Percentiles rank a stretch among this genome's conserved stretches.
Evolutionary conservation across 306 rosid species (phyloP).

Genomic region (Aeschynomene evenia): DNA sequence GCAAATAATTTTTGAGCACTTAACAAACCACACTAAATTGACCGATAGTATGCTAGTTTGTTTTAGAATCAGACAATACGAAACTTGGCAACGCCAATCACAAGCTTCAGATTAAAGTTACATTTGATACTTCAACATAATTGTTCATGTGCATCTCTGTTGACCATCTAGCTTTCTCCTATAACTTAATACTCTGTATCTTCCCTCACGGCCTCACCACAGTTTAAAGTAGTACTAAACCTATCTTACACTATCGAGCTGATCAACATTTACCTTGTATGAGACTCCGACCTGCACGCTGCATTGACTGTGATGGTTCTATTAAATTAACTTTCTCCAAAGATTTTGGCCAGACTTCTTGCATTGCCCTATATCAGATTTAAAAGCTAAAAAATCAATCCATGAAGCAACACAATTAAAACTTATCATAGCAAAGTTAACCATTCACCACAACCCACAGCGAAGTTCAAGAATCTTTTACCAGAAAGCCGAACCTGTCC

Average conservation of each 20-base stretch:
- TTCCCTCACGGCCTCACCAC: not conserved
- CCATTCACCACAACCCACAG: constrained; percentile 4
- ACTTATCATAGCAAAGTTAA: constrained; percentile 13
- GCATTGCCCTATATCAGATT: constrained; percentile 70
- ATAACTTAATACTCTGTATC: not conserved
- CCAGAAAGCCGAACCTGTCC: constrained; percentile 97
- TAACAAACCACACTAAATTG: not conserved
- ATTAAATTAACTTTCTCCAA: constrained; percentile 72
- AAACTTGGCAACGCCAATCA: not conserved
- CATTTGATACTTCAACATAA: not conserved
- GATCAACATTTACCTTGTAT: constrained; percentile 60
- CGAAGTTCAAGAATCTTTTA: constrained; percentile 39
- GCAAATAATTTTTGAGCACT: not conserved
- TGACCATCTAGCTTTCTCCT: constrained; percentile 20
- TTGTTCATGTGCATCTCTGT: not conserved
- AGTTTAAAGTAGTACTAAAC: constrained; percentile 19
- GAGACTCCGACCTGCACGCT: constrained; percentile 80
- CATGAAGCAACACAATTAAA: not conserved
- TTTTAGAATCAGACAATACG: constrained; percentile 9
- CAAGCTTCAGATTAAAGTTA: not conserved
- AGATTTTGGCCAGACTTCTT: constrained; percentile 87
- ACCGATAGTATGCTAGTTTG: not conserved
- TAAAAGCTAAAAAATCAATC: constrained; percentile 10
- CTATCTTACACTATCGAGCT: not conserved
- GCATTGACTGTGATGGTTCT: constrained; percentile 96